Percentiles rank a stretch among this genome's conserved stretches.
These are phyloP conservation scores for Monosporascus sp. DNA, from an alignment of 2,329 filamentous ascomycete species.

Conservation along the genomic window DNA sequence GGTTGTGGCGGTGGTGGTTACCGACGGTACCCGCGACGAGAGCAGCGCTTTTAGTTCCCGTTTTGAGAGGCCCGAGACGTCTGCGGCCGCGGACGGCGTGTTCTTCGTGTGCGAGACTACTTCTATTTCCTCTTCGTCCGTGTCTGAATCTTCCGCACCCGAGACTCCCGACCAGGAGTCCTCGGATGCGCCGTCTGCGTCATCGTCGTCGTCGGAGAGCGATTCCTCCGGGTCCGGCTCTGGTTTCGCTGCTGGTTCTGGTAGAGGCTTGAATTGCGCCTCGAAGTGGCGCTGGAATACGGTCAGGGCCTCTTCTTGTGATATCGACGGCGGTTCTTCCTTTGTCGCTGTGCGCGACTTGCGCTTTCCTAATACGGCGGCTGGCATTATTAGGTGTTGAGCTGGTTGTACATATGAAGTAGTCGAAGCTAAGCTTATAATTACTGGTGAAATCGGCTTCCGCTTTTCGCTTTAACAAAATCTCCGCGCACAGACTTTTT, in stretches of 20 bases:
- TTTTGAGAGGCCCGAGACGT: conserved; percentile 48
- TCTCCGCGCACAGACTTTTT: too few relatives aligned
- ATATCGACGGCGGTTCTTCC: conserved; percentile 22
- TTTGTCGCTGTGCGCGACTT: conserved; percentile 29
- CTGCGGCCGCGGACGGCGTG: conserved; percentile 28
- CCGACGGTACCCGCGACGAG: conserved; percentile 46
- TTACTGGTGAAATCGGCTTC: too few relatives aligned
- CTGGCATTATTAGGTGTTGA: background rate
- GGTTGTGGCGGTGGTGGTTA: conserved; percentile 13
- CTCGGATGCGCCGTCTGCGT: conserved; percentile 13
- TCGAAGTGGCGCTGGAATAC: conserved; percentile 84
- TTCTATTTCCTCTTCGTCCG: conserved; percentile 40
- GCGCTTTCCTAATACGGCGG: conserved; percentile 44
- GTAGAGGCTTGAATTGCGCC: conserved; percentile 73
- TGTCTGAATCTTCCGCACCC: conserved; percentile 34
- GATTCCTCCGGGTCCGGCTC: conserved; percentile 34
- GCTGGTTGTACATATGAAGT: too few relatives aligned
- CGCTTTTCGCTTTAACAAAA: too few relatives aligned
- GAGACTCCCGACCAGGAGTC: conserved; percentile 60
- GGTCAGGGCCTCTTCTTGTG: conserved; percentile 57
- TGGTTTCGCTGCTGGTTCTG: conserved; percentile 8
- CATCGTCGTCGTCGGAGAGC: conserved; percentile 18
- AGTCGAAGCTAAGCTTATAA: too few relatives aligned
- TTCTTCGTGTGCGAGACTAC: conserved; percentile 55
- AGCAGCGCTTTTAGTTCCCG: conserved; percentile 69